Percentiles rank a stretch among this genome's conserved stretches.
These are phyloP conservation scores for Coprinopsis sp. DNA, from an alignment of 768 basidiomycete species.

Conservation along the genomic window DNA sequence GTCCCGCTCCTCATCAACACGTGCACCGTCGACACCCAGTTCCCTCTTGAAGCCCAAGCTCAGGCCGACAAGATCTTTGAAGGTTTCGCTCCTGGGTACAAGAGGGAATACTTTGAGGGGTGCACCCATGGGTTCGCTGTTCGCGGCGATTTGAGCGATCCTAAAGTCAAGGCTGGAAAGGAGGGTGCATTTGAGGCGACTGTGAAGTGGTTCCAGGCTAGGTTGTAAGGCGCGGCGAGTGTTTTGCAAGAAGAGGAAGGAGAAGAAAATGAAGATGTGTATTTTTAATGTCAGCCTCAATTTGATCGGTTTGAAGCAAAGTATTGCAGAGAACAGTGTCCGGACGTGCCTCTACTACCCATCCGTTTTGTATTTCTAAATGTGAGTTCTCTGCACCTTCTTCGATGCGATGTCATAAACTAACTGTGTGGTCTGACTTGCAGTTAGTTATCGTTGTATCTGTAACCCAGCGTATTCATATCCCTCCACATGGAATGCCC, in stretches of 20 bases:
- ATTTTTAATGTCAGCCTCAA: too few species aligned
- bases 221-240: conserved; percentile 16
- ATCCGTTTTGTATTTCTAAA: too few species aligned
- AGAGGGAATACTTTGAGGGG: conserved; percentile 42
- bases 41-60: conserved; percentile 41
- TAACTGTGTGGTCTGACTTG: too few species aligned
- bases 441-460: too few species aligned
- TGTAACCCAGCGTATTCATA: too few species aligned
- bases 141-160: conserved; percentile 43
- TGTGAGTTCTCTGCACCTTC: too few species aligned
- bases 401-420: too few species aligned
- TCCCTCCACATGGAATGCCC: too few species aligned
- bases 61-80: conserved; percentile 49
- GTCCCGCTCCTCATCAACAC: conserved; percentile 66
- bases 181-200: conserved; percentile 58
- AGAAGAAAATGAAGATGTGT: neutral
- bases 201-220: conserved; percentile 49
- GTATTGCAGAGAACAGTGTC: too few species aligned
- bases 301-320: too few species aligned
- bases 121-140: conserved; percentile 54
- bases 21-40: conserved; percentile 48
- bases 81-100: conserved; percentile 46
- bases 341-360: too few species aligned
- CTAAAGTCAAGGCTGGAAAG: conserved; percentile 54
- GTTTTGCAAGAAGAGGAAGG: too few species aligned